phyloP scores from a whole-genome alignment of 2,329 filamentous ascomycete genomes.

The Didymella keratinophila region DNA sequence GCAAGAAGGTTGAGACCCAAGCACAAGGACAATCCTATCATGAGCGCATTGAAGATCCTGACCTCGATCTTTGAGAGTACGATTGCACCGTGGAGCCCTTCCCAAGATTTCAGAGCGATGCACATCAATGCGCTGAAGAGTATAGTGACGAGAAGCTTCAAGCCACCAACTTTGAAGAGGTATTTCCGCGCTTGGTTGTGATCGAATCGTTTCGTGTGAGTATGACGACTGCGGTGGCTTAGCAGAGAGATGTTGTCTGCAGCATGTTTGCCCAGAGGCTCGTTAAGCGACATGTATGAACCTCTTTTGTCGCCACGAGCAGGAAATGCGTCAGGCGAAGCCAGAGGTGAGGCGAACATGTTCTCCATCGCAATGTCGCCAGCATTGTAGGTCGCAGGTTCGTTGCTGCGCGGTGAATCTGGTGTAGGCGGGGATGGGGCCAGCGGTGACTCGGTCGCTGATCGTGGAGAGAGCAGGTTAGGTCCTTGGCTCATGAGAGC shows the following conservation, averaged over 20 bases:
- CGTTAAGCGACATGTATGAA: conserved; percentile 31
- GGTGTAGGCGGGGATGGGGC: conserved; percentile 21
- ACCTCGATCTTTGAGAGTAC: conserved; percentile 41
- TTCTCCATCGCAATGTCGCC: conserved; percentile 38
- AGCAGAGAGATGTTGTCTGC: conserved; percentile 32
- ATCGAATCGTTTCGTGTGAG: conserved; percentile 40
- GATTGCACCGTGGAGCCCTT: conserved; percentile 35
- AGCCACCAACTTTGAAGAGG: conserved; percentile 38
- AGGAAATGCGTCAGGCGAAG: conserved; percentile 25
- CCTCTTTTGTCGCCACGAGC: conserved; percentile 25
- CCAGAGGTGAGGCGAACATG: conserved; percentile 29
- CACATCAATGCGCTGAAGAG: conserved; percentile 43
- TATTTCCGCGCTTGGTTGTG: conserved; percentile 42
- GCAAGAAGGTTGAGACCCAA: conserved; percentile 47
- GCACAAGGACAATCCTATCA: conserved; percentile 45
- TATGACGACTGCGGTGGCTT: conserved; percentile 19
- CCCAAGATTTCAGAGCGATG: conserved; percentile 39
- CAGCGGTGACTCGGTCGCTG: not conserved
- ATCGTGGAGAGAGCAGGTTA: conserved; percentile 4
- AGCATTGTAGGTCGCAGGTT: conserved; percentile 25
- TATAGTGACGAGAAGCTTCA: conserved; percentile 39
- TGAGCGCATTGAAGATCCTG: conserved; percentile 45
- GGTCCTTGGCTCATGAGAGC: conserved; percentile 12
- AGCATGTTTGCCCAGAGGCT: conserved; percentile 25
- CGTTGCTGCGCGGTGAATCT: conserved; percentile 22